Base-by-base conservation (phyloP, 2,329 filamentous ascomycete genomes). In the Nigrospora oryzae region DNA sequence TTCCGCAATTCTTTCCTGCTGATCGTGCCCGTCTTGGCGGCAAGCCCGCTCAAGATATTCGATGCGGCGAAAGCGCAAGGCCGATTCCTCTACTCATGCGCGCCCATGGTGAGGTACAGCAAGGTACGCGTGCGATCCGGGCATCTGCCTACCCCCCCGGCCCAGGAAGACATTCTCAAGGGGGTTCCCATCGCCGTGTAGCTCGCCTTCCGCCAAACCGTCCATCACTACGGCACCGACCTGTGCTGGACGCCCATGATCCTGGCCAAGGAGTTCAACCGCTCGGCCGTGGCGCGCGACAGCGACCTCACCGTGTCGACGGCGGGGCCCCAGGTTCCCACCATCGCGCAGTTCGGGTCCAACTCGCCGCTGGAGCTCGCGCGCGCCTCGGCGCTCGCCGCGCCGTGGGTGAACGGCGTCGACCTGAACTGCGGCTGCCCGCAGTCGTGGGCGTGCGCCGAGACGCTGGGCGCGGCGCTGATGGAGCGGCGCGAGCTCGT, bases 401-500 rank as follows among this genome's bases (percentile, higher is more conserved):
- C 73, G 0, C 81, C 82, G 2, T 78, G 68, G 57, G 75, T 78
- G 43, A 74, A 74, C 53, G 83, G 83, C 50, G 73, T 86, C 3
- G 81, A 86, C 54, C 68, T 86, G 36, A 86, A 86, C 64, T 87
- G 83, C 60, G 83, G 83, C 11, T 87, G 83, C 55, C 83, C 83
- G 8, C 83, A 87, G 62, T 77, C 76, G 6, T 86, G 83, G 83
- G 83, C 83, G 0, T 83, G 83, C 54, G 76, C 81, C 36, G 79
- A 83, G 59, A 77, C 70, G 1, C 69, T 87, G 3, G 83, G 83
- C 5, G 83, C 83, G 5, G 79, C 79, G n/a, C 66, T 87, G 32
- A 86, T 86, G 81, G 71, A 78, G 38, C 66, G 71, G 41, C 74
- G 80, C 10, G 77, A 80, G 51, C 67, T 83, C 4, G 83, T 86